Conservation (phyloP, 192 early-diverging fungal species). For the Rhizophagus prolifer region DNA sequence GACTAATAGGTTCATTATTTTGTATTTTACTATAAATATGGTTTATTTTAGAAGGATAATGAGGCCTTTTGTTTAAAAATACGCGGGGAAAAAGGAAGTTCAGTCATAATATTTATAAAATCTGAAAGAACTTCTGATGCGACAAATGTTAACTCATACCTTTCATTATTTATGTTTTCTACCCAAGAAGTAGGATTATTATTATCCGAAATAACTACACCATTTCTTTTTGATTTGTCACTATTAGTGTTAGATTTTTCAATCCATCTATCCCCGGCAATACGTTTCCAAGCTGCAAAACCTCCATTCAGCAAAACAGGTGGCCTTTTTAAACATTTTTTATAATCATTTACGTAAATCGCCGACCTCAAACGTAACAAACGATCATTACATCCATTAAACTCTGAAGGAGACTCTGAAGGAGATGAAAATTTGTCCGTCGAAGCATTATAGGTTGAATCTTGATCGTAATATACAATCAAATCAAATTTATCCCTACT, state of each 20-base stretch:
- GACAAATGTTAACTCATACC: neutral
- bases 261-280: constrained; percentile 50
- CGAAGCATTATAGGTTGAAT: constrained; percentile 37
- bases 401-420: neutral
- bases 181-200: neutral
- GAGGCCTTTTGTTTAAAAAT: neutral
- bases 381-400: constrained; percentile 3
- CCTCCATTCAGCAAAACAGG: constrained; percentile 81
- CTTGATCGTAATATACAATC: constrained; percentile 70
- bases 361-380: constrained; percentile 52
- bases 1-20: neutral
- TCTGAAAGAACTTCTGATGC: too few relatives aligned
- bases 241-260: constrained; percentile 19
- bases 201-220: constrained; percentile 15
- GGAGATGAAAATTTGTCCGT: constrained; percentile 18
- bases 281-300: constrained; percentile 70
- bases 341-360: constrained; percentile 63
- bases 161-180: neutral
- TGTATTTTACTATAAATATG: neutral
- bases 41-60: neutral
- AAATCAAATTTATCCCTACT: constrained; percentile 67
- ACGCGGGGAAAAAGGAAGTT: too few relatives aligned
- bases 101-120: neutral
- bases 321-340: constrained; percentile 46
- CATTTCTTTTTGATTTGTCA: constrained; percentile 34